Evolutionary conservation across 345 rosid species (phyloP), one percentile per base, ranked within the genome.

Genomic region (Abelmoschus esculentus): DNA sequence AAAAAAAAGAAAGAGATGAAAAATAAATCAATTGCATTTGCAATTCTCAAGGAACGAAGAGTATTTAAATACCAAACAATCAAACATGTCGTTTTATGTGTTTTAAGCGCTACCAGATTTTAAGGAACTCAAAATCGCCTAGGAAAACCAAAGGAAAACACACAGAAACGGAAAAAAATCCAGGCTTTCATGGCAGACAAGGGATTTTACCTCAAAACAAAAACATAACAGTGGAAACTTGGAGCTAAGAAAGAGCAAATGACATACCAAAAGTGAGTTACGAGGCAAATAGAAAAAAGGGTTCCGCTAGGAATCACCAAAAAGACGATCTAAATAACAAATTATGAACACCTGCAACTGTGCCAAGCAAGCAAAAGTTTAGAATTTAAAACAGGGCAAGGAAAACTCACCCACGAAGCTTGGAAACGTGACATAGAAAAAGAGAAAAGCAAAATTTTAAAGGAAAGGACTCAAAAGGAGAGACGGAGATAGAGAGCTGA

Each of bases 371-470:
- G 36, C 29, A 47, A 47, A 7, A 14, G 7, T 3, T 14, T 47
- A 1, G 15, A 47, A 11, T 47, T 47, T 13, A 11, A 11, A 47
- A 47, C 3, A 13, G 1, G 50, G 6, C 52, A 58, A 50, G 32
- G 66, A 61, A 74, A 31, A 68, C 9, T 13, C 26, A 66, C 70
- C 77, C 71, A 67, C 65, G 77, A 66, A 67, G 74, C 79, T 31
- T 72, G 59, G 52, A 65, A 74, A 70, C 83, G 70, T 72, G 68
- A 47, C 15, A 47, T n/a, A 11, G 50, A 12, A 13, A 46, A 46
- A 72, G 66, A 67, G 64, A 58, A 46, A 60, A 66, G 42, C 68
- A 49, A 28, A 62, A 13, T 56, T 19, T 26, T 36, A 32, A 15
- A 47, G 53, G 62, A 60, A 55, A 50, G 29, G 61, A 44, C 6